Conservation (phyloP, 768 basidiomycete species). For the Candolleomyces aberdarensis region DNA sequence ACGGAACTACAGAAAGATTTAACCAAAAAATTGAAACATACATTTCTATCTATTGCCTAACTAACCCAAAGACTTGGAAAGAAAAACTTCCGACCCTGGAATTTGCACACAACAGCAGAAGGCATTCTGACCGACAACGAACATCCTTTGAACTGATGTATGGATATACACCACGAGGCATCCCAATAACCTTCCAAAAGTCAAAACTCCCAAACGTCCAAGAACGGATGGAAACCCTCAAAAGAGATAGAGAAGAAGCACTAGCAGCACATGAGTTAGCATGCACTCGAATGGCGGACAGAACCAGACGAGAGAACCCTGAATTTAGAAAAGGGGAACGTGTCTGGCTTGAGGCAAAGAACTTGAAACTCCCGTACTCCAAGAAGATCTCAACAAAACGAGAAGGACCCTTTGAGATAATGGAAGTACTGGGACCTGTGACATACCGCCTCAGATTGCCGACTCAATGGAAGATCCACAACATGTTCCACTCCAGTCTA, state of each 20-base stretch:
- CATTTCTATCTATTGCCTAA: constrained; percentile 15
- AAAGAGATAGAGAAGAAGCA: constrained; percentile 11
- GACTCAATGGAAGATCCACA: background rate
- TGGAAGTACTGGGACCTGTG: background rate
- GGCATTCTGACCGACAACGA: constrained; percentile 9
- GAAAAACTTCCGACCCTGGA: constrained; percentile 8
- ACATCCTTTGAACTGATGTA: constrained; percentile 21
- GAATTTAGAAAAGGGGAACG: constrained; percentile 8
- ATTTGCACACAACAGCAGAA: constrained; percentile 17
- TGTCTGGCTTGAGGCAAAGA: background rate
- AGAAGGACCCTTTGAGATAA: background rate
- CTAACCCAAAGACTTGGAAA: constrained; percentile 11
- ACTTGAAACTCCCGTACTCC: background rate
- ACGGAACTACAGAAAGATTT: constrained; percentile 17
- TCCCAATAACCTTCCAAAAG: constrained; percentile 5
- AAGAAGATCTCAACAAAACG: background rate
- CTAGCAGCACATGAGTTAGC: constrained; percentile 13
- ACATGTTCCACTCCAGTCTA: background rate
- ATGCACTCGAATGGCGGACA: constrained; percentile 1
- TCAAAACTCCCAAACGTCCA: constrained; percentile 1
- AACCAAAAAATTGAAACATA: constrained; percentile 21
- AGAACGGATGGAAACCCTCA: constrained; percentile 1
- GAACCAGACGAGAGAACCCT: background rate
- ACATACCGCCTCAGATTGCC: background rate
- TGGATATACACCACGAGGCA: background rate